Percentiles rank a stretch among this genome's conserved stretches.
phyloP scores from a whole-genome alignment of 208 protist genomes.

The Leishmania lainsoni region DNA sequence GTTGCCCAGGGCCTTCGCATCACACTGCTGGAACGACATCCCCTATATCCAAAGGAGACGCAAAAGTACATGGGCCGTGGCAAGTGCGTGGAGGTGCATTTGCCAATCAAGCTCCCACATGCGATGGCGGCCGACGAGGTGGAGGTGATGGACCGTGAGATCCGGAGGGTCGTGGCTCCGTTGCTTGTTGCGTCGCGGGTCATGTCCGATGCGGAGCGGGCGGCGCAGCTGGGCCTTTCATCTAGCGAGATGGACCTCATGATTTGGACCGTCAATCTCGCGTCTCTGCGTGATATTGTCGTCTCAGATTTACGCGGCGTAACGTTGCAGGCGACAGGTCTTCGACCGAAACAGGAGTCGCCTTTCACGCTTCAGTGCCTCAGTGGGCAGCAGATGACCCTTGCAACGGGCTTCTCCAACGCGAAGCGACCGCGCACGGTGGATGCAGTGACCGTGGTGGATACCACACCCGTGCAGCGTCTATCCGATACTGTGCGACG shows the following conservation, averaged over 20 bases:
- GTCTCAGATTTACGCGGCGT: constrained; percentile 82
- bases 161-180: constrained; percentile 41
- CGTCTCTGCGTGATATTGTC: constrained; percentile 56
- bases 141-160: constrained; percentile 47
- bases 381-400: constrained; percentile 51
- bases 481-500: neutral
- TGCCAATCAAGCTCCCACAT: constrained; percentile 62
- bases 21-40: constrained; percentile 83
- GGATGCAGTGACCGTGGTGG: constrained; percentile 23
- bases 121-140: constrained; percentile 36
- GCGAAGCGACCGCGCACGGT: constrained; percentile 23
- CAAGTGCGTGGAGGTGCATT: constrained; percentile 78
- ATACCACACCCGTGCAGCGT: constrained; percentile 16
- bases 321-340: constrained; percentile 74
- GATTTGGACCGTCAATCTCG: constrained; percentile 72
- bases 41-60: constrained; percentile 70
- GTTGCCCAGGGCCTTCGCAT: constrained; percentile 51
- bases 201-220: constrained; percentile 54
- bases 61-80: constrained; percentile 89
- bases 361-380: constrained; percentile 18
- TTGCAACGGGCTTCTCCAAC: constrained; percentile 59
- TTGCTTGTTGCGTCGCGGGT: constrained; percentile 54
- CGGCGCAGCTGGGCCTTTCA: constrained; percentile 48
- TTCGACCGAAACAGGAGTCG: constrained; percentile 32
- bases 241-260: constrained; percentile 11